Conservation (phyloP, 106 monocot genomes). For the Allium fistulosum region DNA sequence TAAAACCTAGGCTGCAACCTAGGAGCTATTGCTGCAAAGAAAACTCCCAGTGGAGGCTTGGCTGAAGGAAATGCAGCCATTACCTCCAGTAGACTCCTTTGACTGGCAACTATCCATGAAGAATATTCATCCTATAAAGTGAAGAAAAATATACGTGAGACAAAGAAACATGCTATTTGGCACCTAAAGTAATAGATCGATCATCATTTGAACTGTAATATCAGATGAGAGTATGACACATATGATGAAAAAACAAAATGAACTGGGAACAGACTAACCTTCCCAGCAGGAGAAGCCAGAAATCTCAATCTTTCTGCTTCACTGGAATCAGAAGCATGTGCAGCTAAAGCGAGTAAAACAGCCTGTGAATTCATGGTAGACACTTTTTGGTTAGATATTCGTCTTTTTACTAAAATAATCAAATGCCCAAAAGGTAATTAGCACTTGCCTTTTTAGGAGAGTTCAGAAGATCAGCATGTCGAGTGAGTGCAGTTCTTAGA, state of each 20-base stretch:
- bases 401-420: neutral
- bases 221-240: neutral
- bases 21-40: slow-evolving; percentile 70
- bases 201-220: neutral
- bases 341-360: slow-evolving; percentile 67
- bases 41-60: slow-evolving; percentile 69
- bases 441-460: slow-evolving; percentile 59
- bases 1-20: slow-evolving; percentile 75
- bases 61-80: slow-evolving; percentile 63
- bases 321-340: slow-evolving; percentile 67
- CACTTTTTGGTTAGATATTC: neutral
- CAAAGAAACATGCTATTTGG: neutral
- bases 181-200: neutral
- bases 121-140: slow-evolving; percentile 63
- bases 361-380: slow-evolving; percentile 27
- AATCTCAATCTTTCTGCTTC: slow-evolving; percentile 60
- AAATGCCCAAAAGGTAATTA: neutral
- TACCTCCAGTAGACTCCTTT: slow-evolving; percentile 77
- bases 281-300: slow-evolving; percentile 74
- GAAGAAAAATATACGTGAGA: neutral
- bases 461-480: slow-evolving; percentile 65
- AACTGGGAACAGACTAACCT: slow-evolving; percentile 31
- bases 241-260: neutral
- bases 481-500: slow-evolving; percentile 54
- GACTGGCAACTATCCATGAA: slow-evolving; percentile 62